Conservation (phyloP, 148 eudicot genomes). For the Cornus kousa region DNA sequence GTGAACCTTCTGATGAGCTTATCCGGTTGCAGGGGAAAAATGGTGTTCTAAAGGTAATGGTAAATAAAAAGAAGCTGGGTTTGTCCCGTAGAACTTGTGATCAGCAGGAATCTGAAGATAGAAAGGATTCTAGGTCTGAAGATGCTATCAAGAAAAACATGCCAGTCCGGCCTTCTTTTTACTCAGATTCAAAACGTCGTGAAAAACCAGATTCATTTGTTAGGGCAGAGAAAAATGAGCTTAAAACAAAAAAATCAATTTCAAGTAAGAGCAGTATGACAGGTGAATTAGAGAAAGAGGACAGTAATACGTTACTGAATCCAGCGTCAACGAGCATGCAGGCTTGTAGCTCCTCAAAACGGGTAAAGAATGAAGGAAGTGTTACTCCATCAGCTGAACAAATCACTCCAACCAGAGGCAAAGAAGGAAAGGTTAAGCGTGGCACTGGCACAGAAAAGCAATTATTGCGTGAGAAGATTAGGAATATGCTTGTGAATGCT, state of each 20-base stretch:
- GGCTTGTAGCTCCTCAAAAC: slow-evolving; percentile 38
- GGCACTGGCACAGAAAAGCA: slow-evolving; percentile 96
- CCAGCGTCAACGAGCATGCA: slow-evolving; percentile 29
- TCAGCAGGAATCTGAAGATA: slow-evolving; percentile 31
- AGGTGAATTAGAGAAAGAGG: slow-evolving; percentile 34
- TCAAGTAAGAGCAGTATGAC: slow-evolving; percentile 3
- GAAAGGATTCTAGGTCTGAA: slow-evolving; percentile 36
- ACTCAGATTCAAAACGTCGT: slow-evolving; percentile 37
- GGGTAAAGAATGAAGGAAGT: slow-evolving; percentile 39
- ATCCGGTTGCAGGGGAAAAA: slow-evolving; percentile 93
- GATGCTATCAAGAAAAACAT: slow-evolving; percentile 41
- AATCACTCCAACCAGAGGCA: slow-evolving; percentile 40
- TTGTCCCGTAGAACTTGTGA: slow-evolving; percentile 28
- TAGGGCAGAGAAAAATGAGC: slow-evolving; percentile 33
- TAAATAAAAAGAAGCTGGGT: slow-evolving; percentile 53
- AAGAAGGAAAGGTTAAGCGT: slow-evolving; percentile 64
- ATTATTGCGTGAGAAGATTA: slow-evolving; percentile 75
- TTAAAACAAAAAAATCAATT: slow-evolving; percentile 27
- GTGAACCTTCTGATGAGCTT: slow-evolving; percentile 50
- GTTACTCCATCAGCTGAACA: slow-evolving; percentile 42
- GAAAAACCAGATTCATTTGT: slow-evolving; percentile 30
- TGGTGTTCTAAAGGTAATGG: slow-evolving; percentile 87
- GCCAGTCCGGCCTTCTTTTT: slow-evolving; percentile 28
- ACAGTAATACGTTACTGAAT: slow-evolving; percentile 48
- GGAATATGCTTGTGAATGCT: slow-evolving; percentile 67